Conservation (phyloP, 2,329 filamentous ascomycete genomes). For the Nemania bipapillata region DNA sequence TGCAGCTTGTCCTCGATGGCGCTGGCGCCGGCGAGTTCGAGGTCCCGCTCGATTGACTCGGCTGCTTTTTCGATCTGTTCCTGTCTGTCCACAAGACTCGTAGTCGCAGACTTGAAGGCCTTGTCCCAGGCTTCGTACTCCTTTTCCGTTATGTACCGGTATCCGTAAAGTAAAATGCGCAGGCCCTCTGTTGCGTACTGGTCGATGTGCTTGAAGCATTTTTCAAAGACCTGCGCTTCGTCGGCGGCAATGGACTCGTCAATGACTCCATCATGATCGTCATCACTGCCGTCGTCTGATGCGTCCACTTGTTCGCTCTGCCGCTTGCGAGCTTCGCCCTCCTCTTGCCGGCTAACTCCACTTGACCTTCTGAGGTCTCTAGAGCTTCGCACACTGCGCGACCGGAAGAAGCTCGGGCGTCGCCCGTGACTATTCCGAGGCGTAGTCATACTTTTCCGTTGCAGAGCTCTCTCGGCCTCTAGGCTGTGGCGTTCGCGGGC, state of each 20-base stretch:
- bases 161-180: slow-evolving; percentile 83
- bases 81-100: slow-evolving; percentile 80
- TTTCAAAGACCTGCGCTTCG: slow-evolving; percentile 75
- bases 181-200: slow-evolving; percentile 88
- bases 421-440: slow-evolving; percentile 58
- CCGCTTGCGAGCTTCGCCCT: slow-evolving; percentile 15
- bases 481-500: slow-evolving; percentile 69
- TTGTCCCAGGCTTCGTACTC: slow-evolving; percentile 82
- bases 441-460: slow-evolving; percentile 45
- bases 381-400: slow-evolving; percentile 51
- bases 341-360: slow-evolving; percentile 14
- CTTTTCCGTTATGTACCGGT: slow-evolving; percentile 76
- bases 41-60: slow-evolving; percentile 78
- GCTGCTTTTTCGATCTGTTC: slow-evolving; percentile 79
- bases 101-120: slow-evolving; percentile 78
- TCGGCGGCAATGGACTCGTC: slow-evolving; percentile 61
- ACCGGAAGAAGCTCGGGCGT: slow-evolving; percentile 50
- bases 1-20: slow-evolving; percentile 92
- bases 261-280: slow-evolving; percentile 53
- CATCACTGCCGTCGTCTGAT: slow-evolving; percentile 8
- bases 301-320: slow-evolving; percentile 3
- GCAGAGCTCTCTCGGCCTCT: slow-evolving; percentile 53
- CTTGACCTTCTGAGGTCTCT: slow-evolving; percentile 42
- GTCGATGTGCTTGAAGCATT: slow-evolving; percentile 87
- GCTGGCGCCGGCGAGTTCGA: slow-evolving; percentile 83